Evolutionary conservation across 805 yeast genomes (phyloP).

Genomic region (Metschnikowia corniflorae): DNA sequence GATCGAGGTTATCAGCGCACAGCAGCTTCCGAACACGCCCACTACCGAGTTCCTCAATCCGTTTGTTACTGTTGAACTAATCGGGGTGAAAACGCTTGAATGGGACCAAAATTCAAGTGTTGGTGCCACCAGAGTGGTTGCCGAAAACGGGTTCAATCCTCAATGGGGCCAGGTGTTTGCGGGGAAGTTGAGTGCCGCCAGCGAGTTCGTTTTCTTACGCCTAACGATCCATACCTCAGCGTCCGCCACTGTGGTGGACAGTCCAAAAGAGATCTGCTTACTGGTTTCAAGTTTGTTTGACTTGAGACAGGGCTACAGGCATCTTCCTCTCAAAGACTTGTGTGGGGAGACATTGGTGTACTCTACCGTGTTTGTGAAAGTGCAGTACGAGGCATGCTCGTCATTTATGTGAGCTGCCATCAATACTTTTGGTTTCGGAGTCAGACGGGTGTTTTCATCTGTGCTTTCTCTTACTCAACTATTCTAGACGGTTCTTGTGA

Average conservation of each 20-base stretch:
- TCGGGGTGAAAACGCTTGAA: slow-evolving; percentile 39
- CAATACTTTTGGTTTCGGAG: no score
- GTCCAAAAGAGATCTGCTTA: slow-evolving; percentile 47
- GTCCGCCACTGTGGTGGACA: slow-evolving; percentile 17
- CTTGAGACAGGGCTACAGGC: slow-evolving; percentile 76
- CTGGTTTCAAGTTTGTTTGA: slow-evolving; percentile 58
- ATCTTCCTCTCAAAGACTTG: slow-evolving; percentile 68
- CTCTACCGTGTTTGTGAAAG: slow-evolving; percentile 46
- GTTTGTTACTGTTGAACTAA: slow-evolving; percentile 55
- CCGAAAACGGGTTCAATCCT: slow-evolving; percentile 84
- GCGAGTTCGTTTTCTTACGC: slow-evolving; percentile 54
- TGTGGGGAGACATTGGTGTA: slow-evolving; percentile 72
- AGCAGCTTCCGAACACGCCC: slow-evolving; percentile 69
- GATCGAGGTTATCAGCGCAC: slow-evolving; percentile 67
- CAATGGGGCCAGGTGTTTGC: slow-evolving; percentile 61
- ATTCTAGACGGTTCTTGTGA: no score
- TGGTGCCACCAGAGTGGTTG: slow-evolving; percentile 27
- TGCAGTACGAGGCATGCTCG: no score
- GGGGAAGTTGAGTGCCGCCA: slow-evolving; percentile 35
- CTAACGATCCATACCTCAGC: slow-evolving; percentile 45
- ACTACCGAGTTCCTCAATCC: slow-evolving; percentile 53
- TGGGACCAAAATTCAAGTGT: slow-evolving; percentile 19
- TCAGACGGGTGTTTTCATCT: no score
- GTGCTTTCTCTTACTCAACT: no score
- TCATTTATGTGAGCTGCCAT: no score